Base-by-base conservation (phyloP, 371 early-diverging fungal genomes). In the Saksenaea vasiformis region DNA sequence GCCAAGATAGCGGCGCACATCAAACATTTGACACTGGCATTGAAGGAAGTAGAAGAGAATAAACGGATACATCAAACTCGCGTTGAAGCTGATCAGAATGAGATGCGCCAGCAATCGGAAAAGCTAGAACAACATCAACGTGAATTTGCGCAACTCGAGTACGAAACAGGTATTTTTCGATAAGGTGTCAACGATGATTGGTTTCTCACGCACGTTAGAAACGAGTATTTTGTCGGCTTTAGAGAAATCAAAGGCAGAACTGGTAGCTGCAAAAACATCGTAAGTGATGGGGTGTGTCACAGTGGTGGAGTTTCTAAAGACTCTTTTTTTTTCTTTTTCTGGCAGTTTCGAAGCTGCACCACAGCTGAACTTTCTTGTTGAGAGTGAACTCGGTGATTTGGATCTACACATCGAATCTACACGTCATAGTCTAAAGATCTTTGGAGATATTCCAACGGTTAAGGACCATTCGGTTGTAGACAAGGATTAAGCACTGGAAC, bases 1-100 rank as follows among this genome's bases (percentile, higher is more conserved):
- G 67, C 67, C 8, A 27, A 62, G 38, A 54, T 58, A 35, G 41
- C 41, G 0, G 14, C 28, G 15, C 57, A 55, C 5, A 58, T 62
- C 41, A 61, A 57, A 37, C 24, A 31, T 17, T 19, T 57, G 19
- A 53, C 56, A 51, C 15, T 14, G 10, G 27, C 35, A 1, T 28
- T 56, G 4, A 26, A 34, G 14, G 35, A 66, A 7, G 38, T 39
- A 15, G 54, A 61, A 38, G 22, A 26, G 10, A 47, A 10, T 22
- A 47, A 22, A 11, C 51, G 22, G 22, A 19, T 5, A 9, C 51
- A 47, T 10, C 51, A 47, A 22, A 5, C 51, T 17, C 51, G 22
- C 19, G 51, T 47, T 47, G 51, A 47, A 22, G 24, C 51, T 17
- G 22, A 47, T 22, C 19, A 47, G 22, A 22, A n/a, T 22, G 51